Evolutionary conservation across 108 stramenopile genomes (phyloP).

Genomic region (Cylindrotheca fusiformis): DNA sequence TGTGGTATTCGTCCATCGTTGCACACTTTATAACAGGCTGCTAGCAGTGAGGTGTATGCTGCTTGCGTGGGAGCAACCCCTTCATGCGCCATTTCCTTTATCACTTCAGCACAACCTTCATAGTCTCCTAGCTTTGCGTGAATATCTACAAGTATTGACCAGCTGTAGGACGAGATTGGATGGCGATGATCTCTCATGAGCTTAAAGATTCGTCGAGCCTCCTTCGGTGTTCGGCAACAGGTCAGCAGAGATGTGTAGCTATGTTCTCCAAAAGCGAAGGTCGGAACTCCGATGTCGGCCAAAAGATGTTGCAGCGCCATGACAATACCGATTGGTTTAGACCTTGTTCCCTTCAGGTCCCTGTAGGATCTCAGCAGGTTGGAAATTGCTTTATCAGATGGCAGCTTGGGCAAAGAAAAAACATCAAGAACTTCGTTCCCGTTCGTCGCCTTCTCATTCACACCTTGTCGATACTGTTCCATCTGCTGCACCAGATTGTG

Average conservation of each 20-base stretch:
- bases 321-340: constrained; percentile 67
- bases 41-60: constrained; percentile 80
- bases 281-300: constrained; percentile 60
- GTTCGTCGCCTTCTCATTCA: constrained; percentile 14
- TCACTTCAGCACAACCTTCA: constrained; percentile 62
- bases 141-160: constrained; percentile 82
- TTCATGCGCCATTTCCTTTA: constrained; percentile 65
- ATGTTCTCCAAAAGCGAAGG: constrained; percentile 58
- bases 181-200: constrained; percentile 60
- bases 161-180: constrained; percentile 60
- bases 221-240: constrained; percentile 66
- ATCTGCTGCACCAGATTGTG: constrained; percentile 45
- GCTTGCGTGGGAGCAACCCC: constrained; percentile 58
- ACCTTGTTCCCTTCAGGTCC: constrained; percentile 69
- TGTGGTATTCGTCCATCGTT: constrained; percentile 65
- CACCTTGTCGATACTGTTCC: constrained; percentile 29
- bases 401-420: constrained; percentile 14
- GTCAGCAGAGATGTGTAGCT: constrained; percentile 65
- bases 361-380: constrained; percentile 69
- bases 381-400: constrained; percentile 67
- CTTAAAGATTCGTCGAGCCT: constrained; percentile 73
- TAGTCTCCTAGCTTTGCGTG: constrained; percentile 77
- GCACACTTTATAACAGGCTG: constrained; percentile 79
- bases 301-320: constrained; percentile 54
- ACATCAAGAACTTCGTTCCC: constrained; percentile 2